A percentile compares a stretch with the other conserved stretches of the same genome.
phyloP scores from a whole-genome alignment of 2,329 filamentous ascomycete species.

The Sarocladium strictum region DNA sequence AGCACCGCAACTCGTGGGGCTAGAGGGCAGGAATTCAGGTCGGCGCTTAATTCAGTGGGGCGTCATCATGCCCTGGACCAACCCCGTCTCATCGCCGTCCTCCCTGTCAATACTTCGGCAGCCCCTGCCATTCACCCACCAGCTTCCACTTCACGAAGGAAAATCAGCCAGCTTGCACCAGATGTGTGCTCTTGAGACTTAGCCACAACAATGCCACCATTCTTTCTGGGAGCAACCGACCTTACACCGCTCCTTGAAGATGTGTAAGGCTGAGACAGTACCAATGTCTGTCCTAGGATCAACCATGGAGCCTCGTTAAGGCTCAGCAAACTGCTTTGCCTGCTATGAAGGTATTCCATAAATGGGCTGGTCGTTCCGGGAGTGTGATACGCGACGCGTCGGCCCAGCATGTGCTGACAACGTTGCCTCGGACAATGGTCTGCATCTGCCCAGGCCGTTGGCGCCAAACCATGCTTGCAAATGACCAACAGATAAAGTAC shows the following conservation, averaged over 20 bases:
- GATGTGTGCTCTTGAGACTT: neutral
- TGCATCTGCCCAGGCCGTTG: neutral
- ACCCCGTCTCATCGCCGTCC: slow-evolving; percentile 18
- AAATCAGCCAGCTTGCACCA: neutral
- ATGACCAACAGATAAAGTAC: neutral
- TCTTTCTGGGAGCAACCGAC: neutral
- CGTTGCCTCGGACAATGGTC: neutral
- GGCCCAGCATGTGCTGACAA: neutral
- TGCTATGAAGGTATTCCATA: neutral
- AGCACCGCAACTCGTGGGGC: slow-evolving; percentile 28
- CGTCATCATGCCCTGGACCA: slow-evolving; percentile 32
- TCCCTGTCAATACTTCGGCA: neutral
- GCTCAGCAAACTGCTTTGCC: neutral
- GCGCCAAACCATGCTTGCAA: neutral
- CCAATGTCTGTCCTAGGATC: neutral
- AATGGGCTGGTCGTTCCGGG: neutral
- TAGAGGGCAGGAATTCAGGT: slow-evolving; percentile 46
- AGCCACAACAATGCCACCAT: neutral
- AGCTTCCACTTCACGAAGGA: neutral
- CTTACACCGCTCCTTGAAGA: neutral
- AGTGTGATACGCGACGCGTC: neutral
- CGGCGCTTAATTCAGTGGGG: slow-evolving; percentile 49
- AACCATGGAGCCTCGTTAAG: neutral
- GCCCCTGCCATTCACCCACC: neutral
- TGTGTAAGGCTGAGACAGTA: neutral